Conservation (phyloP, 1,284 basidiomycete genomes). For the Moniliophthora roreri region DNA sequence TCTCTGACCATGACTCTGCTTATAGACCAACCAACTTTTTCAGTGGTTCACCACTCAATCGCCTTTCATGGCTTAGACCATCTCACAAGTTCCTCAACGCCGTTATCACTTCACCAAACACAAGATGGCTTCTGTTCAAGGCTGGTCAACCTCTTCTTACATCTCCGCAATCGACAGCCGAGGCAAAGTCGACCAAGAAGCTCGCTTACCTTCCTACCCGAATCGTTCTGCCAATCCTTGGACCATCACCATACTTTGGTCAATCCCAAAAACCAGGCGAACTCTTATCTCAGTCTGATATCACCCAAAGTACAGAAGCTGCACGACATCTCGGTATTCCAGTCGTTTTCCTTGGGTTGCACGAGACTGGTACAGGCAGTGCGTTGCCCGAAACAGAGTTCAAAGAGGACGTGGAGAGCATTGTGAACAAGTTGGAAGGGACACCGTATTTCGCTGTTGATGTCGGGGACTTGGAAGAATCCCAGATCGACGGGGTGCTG, state of each 20-base stretch:
- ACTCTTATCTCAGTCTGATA: not conserved
- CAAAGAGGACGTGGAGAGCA: constrained; percentile 41
- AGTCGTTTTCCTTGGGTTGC: constrained; percentile 68
- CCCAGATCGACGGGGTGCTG: constrained; percentile 16
- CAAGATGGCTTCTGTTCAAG: constrained; percentile 3
- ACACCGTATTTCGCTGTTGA: constrained; percentile 83
- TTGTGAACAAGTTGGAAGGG: constrained; percentile 61
- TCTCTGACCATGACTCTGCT: not conserved
- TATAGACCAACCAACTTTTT: not conserved
- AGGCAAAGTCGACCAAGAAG: constrained; percentile 1
- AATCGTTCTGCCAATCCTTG: not conserved
- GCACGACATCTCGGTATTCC: constrained; percentile 36
- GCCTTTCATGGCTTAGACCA: constrained; percentile 2
- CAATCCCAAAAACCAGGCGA: constrained; percentile 1
- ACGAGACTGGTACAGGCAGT: constrained; percentile 56
- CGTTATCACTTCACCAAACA: constrained; percentile 1
- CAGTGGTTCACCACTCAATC: not conserved
- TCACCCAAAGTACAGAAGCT: constrained; percentile 21
- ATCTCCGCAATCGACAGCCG: not conserved
- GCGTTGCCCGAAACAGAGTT: constrained; percentile 67
- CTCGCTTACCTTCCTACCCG: not conserved
- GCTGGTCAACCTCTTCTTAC: constrained; percentile 1
- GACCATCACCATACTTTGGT: not conserved
- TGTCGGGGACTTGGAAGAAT: constrained; percentile 47
- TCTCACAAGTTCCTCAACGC: constrained; percentile 4